These are phyloP conservation scores for Penicillium palitans DNA, from an alignment of 2,329 filamentous ascomycete species.

Conservation along the genomic window DNA sequence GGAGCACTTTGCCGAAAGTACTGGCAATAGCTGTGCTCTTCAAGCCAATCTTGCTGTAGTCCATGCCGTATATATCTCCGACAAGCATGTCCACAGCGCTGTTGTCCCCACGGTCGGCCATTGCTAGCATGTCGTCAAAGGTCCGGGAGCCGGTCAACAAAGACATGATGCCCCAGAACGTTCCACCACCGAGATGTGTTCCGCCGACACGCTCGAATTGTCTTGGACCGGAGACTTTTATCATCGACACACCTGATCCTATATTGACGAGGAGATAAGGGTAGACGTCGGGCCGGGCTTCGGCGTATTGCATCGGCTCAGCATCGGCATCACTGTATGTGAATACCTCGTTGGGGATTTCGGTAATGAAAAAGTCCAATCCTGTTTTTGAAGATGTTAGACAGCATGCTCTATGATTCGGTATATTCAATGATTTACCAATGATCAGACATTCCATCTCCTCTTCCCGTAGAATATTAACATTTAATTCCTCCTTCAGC, in stretches of 20 bases:
- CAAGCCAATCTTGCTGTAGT: constrained; percentile 93
- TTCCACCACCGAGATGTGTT: constrained; percentile 93
- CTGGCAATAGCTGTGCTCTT: constrained; percentile 95
- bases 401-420: background rate
- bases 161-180: constrained; percentile 90
- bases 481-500: constrained; percentile 77
- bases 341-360: constrained; percentile 95
- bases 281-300: constrained; percentile 78
- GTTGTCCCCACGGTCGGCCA: constrained; percentile 90
- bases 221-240: constrained; percentile 89
- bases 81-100: constrained; percentile 93
- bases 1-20: constrained; percentile 95
- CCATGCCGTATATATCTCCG: constrained; percentile 94
- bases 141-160: constrained; percentile 87
- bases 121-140: constrained; percentile 96
- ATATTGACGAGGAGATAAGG: constrained; percentile 98
- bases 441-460: constrained; percentile 99
- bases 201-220: constrained; percentile 89
- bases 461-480: constrained; percentile 88
- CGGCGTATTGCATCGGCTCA: constrained; percentile 85
- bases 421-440: constrained; percentile 52
- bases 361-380: constrained; percentile 97
- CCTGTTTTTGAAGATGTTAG: constrained; percentile 52
- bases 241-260: constrained; percentile 92
- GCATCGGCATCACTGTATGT: constrained; percentile 85